phyloP scores from a whole-genome alignment of 2,329 filamentous ascomycete genomes.

The Trichoderma atrobrunneum region DNA sequence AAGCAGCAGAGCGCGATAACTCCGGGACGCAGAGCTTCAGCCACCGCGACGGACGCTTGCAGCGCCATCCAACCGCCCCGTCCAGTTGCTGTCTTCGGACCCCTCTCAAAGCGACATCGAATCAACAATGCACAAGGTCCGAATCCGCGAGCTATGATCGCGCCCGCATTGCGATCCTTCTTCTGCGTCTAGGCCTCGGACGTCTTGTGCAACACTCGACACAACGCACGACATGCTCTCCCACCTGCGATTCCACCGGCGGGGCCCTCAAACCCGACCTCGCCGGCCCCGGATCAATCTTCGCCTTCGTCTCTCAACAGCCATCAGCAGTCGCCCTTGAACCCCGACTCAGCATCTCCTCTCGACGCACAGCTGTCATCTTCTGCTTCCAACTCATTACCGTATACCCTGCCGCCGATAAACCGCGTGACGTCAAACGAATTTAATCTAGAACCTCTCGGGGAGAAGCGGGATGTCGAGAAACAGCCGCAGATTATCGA shows the following conservation, averaged over 20 bases:
- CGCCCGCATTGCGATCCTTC: constrained; percentile 8
- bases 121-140: constrained; percentile 12
- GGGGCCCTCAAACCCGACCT: constrained; percentile 54
- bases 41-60: not conserved
- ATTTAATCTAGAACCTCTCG: constrained; percentile 21
- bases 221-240: constrained; percentile 44
- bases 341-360: constrained; percentile 38
- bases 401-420: constrained; percentile 52
- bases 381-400: constrained; percentile 37
- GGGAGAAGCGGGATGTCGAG: constrained; percentile 28
- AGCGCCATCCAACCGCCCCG: not conserved
- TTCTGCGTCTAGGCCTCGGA: constrained; percentile 6
- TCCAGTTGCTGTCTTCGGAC: not conserved
- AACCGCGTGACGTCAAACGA: constrained; percentile 46
- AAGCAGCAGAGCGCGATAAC: not conserved
- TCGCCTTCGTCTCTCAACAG: constrained; percentile 37
- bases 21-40: not conserved
- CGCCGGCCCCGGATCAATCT: constrained; percentile 49
- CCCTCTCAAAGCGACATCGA: not conserved
- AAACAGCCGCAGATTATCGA: constrained; percentile 21
- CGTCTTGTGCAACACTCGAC: constrained; percentile 1
- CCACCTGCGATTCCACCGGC: constrained; percentile 57
- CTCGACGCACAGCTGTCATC: constrained; percentile 37
- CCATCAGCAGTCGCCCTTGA: constrained; percentile 41
- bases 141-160: constrained; percentile 18